Evolutionary conservation across 2,329 filamentous ascomycete genomes (phyloP).

Genomic region (Fusarium domesticum): DNA sequence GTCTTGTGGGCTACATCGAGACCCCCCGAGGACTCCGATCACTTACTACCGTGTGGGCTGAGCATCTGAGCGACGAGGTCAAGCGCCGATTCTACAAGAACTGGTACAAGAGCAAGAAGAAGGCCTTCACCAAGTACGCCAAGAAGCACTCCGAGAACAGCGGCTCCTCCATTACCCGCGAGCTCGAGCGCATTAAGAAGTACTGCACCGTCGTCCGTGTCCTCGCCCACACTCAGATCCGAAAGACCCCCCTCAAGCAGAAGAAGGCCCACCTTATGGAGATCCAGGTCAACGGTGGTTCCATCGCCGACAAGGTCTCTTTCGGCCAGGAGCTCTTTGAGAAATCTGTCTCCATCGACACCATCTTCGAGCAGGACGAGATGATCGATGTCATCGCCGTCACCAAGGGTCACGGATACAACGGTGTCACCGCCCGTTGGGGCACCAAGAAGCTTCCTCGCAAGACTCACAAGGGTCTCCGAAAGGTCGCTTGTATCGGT

Average conservation of each 20-base stretch:
- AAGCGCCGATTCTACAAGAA: constrained; percentile 99
- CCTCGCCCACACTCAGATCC: constrained; percentile 98
- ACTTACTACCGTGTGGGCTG: constrained; percentile 98
- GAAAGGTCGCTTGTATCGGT: constrained; percentile 99
- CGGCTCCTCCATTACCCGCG: constrained; percentile 87
- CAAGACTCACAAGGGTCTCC: constrained; percentile 99
- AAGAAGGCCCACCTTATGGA: constrained; percentile 99
- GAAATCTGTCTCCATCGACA: constrained; percentile 92
- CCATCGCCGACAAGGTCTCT: constrained; percentile 91
- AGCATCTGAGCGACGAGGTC: constrained; percentile 97
- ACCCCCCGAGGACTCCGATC: constrained; percentile 98
- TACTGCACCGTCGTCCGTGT: constrained; percentile 99
- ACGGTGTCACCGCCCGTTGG: constrained; percentile 96
- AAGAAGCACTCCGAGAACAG: constrained; percentile 98
- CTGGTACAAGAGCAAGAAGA: constrained; percentile 99
- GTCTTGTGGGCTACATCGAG: constrained; percentile 99
- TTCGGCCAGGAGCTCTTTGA: constrained; percentile 96
- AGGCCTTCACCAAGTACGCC: constrained; percentile 99
- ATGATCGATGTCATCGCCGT: constrained; percentile 99
- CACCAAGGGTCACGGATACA: constrained; percentile 99
- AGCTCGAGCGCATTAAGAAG: constrained; percentile 99
- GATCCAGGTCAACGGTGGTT: constrained; percentile 99
- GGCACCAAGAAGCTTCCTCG: constrained; percentile 99
- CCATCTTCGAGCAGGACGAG: constrained; percentile 99
- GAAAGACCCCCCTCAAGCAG: constrained; percentile 99